Percentiles rank a stretch among this genome's conserved stretches.
phyloP scores from a whole-genome alignment of 495 filamentous ascomycete species.

The Immersiella caudata region DNA sequence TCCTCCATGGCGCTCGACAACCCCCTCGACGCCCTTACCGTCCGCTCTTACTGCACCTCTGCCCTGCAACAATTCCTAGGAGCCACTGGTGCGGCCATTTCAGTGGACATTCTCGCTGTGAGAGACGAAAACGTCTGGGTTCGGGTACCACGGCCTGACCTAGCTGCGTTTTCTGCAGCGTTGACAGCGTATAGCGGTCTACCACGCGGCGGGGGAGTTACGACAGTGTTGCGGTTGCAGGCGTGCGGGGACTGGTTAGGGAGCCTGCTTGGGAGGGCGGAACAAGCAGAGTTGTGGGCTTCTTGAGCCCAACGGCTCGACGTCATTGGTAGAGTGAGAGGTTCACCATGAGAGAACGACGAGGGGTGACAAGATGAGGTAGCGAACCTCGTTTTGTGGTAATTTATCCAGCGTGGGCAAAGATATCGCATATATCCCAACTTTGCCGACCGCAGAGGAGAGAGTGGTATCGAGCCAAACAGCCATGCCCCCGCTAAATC shows the following conservation, averaged over 20 bases:
- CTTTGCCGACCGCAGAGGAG: background rate
- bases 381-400: background rate
- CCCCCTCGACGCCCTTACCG: conserved; percentile 71
- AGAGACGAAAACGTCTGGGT: conserved; percentile 65
- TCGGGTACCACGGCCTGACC: conserved; percentile 71
- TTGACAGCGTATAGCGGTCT: conserved; percentile 69
- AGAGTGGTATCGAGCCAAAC: conserved; percentile 4
- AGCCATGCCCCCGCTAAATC: background rate
- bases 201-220: conserved; percentile 43
- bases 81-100: conserved; percentile 70
- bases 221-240: conserved; percentile 39
- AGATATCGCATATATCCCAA: background rate
- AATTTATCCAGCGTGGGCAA: background rate
- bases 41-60: conserved; percentile 69
- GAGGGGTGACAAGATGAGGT: background rate
- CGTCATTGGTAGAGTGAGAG: too few species aligned
- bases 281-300: conserved; percentile 42
- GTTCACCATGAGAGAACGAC: background rate
- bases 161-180: conserved; percentile 58
- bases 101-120: conserved; percentile 77
- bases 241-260: conserved; percentile 53
- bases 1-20: conserved; percentile 46
- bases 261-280: conserved; percentile 43
- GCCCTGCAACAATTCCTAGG: conserved; percentile 83
- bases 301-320: conserved; percentile 23